These are phyloP conservation scores for Erythrophleum ivorense DNA, from an alignment of 331 rosid genomes.

Conservation along the genomic window DNA sequence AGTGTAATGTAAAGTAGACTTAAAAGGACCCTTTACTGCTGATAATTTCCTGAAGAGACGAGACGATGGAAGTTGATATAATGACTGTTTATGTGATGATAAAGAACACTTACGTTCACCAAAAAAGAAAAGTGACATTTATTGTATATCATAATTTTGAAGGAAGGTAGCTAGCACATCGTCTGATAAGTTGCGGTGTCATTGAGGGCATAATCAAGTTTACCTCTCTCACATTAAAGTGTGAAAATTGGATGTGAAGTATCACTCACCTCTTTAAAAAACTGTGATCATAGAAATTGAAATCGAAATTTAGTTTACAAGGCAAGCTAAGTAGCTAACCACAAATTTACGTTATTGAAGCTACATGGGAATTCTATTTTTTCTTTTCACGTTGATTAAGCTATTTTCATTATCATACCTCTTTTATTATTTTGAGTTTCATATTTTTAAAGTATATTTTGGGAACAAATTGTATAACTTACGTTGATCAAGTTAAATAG, in stretches of 20 bases:
- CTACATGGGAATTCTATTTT: not conserved
- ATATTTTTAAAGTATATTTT: too few species aligned
- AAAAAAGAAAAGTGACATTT: not conserved
- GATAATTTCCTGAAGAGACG: too few species aligned
- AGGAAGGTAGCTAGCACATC: not conserved
- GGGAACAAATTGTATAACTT: too few species aligned
- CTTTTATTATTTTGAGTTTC: too few species aligned
- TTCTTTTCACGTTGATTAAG: not conserved
- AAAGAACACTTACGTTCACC: not conserved
- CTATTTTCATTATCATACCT: not conserved
- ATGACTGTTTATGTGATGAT: not conserved
- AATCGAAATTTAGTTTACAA: slow-evolving; percentile 22
- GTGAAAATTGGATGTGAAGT: slow-evolving; percentile 28
- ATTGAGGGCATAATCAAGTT: not conserved
- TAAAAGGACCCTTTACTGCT: too few species aligned
- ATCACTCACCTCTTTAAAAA: slow-evolving; percentile 4
- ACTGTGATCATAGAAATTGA: not conserved
- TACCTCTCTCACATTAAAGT: not conserved
- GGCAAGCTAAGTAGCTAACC: slow-evolving; percentile 37
- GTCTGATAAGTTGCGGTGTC: not conserved
- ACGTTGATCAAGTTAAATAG: too few species aligned
- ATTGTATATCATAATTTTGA: not conserved
- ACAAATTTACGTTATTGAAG: not conserved
- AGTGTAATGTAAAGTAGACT: too few species aligned
- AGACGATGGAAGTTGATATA: not conserved